phyloP scores from a whole-genome alignment of 2,329 filamentous ascomycete species.

The Trichoderma sp. region DNA sequence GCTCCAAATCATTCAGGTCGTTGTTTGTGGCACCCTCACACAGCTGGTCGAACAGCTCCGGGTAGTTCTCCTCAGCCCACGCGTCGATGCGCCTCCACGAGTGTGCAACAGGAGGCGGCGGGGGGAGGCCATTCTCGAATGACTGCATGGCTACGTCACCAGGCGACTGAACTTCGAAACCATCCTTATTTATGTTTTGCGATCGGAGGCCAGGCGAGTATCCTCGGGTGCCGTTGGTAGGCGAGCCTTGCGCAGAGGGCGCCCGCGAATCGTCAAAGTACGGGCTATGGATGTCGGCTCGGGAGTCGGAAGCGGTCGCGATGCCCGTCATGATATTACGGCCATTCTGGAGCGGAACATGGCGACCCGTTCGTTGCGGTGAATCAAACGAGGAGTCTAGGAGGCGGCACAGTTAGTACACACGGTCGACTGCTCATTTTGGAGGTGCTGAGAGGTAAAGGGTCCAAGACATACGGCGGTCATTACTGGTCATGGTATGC shows the following conservation, averaged over 20 bases:
- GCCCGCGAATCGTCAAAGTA: conserved; percentile 69
- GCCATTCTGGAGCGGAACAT: conserved; percentile 82
- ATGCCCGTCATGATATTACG: conserved; percentile 83
- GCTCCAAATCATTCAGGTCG: conserved; percentile 94
- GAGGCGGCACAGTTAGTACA: conserved; percentile 1
- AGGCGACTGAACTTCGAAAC: conserved; percentile 66
- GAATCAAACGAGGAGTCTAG: conserved; percentile 90
- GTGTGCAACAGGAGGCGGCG: conserved; percentile 80
- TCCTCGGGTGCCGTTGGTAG: conserved; percentile 37
- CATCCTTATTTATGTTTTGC: conserved; percentile 59
- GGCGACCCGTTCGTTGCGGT: conserved; percentile 84
- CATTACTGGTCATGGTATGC: conserved; percentile 80
- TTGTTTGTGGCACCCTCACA: conserved; percentile 90
- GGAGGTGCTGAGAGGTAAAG: background rate
- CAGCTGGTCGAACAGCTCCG: conserved; percentile 88
- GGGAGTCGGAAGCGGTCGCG: conserved; percentile 84
- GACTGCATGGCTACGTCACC: conserved; percentile 96
- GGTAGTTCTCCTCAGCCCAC: conserved; percentile 94
- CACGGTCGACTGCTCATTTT: background rate
- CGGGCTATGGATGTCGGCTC: conserved; percentile 73
- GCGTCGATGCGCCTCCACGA: conserved; percentile 93
- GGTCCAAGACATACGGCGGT: conserved; percentile 54
- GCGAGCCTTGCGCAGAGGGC: conserved; percentile 45
- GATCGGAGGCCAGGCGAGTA: conserved; percentile 91
- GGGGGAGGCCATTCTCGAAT: conserved; percentile 87